These are phyloP conservation scores for Dalbergia cultrata DNA, from an alignment of 306 rosid species.

Conservation along the genomic window DNA sequence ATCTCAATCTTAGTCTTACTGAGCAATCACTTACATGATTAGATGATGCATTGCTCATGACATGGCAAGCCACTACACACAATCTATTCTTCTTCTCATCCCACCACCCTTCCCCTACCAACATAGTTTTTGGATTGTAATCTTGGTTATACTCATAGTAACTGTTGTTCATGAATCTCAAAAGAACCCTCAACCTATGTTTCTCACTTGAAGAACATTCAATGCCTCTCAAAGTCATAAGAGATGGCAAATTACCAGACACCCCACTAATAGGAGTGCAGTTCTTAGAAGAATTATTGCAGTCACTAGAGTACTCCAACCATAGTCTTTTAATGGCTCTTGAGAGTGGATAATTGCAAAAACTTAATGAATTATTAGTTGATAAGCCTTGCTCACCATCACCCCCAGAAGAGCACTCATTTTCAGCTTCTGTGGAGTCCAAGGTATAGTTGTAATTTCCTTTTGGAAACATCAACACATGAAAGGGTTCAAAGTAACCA, in stretches of 20 bases:
- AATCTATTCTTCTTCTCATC: slow-evolving; percentile 50
- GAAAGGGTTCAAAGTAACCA: slow-evolving; percentile 45
- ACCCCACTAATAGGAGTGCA: slow-evolving; percentile 13
- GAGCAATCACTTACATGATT: slow-evolving; percentile 64
- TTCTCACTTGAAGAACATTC: slow-evolving; percentile 22
- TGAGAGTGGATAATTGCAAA: slow-evolving; percentile 41
- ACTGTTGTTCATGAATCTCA: background rate
- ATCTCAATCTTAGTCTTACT: slow-evolving; percentile 49
- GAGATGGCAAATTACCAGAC: background rate
- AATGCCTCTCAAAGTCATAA: slow-evolving; percentile 16
- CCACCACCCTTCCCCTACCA: slow-evolving; percentile 68
- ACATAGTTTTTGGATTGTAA: slow-evolving; percentile 48
- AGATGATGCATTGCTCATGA: slow-evolving; percentile 48
- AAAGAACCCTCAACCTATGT: slow-evolving; percentile 37
- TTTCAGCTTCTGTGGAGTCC: slow-evolving; percentile 33
- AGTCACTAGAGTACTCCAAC: slow-evolving; percentile 40
- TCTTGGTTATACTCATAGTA: background rate
- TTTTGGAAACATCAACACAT: slow-evolving; percentile 51
- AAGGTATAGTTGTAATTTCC: slow-evolving; percentile 47
- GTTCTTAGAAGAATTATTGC: slow-evolving; percentile 29
- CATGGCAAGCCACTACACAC: slow-evolving; percentile 48
- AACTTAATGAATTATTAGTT: background rate
- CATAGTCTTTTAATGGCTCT: background rate
- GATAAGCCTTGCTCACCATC: slow-evolving; percentile 40
- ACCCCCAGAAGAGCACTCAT: slow-evolving; percentile 24